Percentiles rank a stretch among this genome's conserved stretches.
Conservation (phyloP, 352 stramenopile species). For the Aphanomyces astaci region DNA sequence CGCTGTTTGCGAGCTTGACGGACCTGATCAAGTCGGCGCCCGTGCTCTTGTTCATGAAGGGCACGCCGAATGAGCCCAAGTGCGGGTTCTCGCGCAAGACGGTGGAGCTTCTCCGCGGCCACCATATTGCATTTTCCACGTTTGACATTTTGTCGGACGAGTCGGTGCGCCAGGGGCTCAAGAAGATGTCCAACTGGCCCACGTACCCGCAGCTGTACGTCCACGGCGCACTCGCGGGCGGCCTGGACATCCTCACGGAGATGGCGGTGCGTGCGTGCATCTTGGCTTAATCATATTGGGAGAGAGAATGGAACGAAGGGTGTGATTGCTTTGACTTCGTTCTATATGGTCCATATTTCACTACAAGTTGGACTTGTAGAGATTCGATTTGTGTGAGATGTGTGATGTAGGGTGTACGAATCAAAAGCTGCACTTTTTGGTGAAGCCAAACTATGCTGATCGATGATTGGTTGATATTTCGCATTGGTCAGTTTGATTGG, state of each 20-base stretch:
- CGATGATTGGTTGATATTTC: no score
- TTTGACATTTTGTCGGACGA: conserved; percentile 94
- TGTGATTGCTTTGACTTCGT: no score
- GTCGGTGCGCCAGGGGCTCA: conserved; percentile 89
- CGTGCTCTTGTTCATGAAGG: conserved; percentile 96
- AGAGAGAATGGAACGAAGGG: no score
- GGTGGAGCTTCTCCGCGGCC: conserved; percentile 82
- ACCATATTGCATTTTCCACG: conserved; percentile 88
- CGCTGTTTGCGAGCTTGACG: conserved; percentile 79
- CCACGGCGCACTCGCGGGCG: conserved; percentile 88
- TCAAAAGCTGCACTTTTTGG: no score
- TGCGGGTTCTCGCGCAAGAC: conserved; percentile 94
- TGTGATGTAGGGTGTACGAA: no score
- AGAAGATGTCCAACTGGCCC: conserved; percentile 94
- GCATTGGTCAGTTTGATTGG: no score
- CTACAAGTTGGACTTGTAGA: no score
- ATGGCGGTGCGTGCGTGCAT: conserved; percentile 53
- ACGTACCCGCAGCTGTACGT: conserved; percentile 97
- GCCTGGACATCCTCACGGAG: conserved; percentile 94
- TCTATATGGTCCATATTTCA: no score
- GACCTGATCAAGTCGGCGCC: conserved; percentile 80
- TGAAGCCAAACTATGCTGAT: no score
- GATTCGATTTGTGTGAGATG: no score
- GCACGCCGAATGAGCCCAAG: conserved; percentile 77
- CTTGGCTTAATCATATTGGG: no score